Conservation (phyloP, 345 rosid species). For the Eucalyptus brandiana region DNA sequence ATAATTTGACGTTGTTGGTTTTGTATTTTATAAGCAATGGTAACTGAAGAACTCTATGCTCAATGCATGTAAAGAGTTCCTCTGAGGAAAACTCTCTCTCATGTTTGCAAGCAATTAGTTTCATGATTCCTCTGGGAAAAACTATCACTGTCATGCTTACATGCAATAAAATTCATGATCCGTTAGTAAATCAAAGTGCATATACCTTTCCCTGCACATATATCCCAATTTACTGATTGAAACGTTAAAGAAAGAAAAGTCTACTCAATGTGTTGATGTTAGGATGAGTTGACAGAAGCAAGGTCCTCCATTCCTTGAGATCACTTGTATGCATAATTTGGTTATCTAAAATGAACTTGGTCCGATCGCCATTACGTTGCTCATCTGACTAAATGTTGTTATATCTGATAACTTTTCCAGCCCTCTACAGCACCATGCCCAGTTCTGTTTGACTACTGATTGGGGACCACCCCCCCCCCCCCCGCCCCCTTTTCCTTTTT, state of each 20-base stretch:
- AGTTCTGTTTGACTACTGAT: background rate
- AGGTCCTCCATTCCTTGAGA: background rate
- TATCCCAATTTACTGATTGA: background rate
- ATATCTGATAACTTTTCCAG: background rate
- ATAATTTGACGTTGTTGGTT: background rate
- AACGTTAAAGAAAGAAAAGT: background rate
- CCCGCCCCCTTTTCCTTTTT: background rate
- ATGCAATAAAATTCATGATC: background rate
- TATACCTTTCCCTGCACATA: background rate
- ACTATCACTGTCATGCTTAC: background rate
- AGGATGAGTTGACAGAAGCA: background rate
- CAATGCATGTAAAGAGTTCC: background rate
- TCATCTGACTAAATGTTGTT: background rate
- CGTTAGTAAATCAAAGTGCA: background rate
- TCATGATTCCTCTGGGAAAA: background rate
- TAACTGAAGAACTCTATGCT: background rate
- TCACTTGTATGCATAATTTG: background rate
- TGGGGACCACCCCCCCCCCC: background rate
- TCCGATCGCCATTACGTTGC: background rate
- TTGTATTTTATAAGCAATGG: background rate
- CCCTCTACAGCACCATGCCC: background rate
- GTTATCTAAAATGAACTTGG: background rate
- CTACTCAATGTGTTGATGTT: background rate
- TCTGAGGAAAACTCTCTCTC: background rate
- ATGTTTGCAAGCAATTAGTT: background rate